Conservation (phyloP, 805 yeast genomes). For the Ogataea haglerorum region DNA sequence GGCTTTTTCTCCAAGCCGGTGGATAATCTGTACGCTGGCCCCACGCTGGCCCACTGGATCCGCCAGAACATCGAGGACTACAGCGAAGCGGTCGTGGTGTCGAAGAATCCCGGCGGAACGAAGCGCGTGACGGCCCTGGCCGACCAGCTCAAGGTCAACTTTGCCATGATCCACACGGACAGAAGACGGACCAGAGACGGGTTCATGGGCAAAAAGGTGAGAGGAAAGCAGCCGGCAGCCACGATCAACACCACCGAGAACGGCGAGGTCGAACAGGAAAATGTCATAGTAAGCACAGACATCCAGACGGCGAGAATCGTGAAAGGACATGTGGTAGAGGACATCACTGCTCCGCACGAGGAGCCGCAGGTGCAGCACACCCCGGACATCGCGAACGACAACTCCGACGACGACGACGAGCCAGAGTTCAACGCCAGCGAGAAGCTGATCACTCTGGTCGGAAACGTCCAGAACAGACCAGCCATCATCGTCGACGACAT, state of each 20-base stretch:
- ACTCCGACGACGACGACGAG: constrained; percentile 89
- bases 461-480: constrained; percentile 87
- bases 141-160: constrained; percentile 91
- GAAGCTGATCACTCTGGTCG: constrained; percentile 91
- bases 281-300: constrained; percentile 68
- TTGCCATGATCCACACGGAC: constrained; percentile 99
- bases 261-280: constrained; percentile 58
- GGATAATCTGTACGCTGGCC: constrained; percentile 94
- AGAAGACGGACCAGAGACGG: constrained; percentile 83
- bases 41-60: constrained; percentile 95
- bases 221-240: constrained; percentile 36
- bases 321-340: constrained; percentile 95
- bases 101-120: constrained; percentile 99
- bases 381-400: constrained; percentile 60
- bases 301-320: constrained; percentile 95
- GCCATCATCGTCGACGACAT: constrained; percentile 95
- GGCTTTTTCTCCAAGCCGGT: constrained; percentile 98
- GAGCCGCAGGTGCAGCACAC: constrained; percentile 23
- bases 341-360: constrained; percentile 36
- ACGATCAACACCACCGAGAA: constrained; percentile 33
- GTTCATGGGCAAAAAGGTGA: constrained; percentile 42
- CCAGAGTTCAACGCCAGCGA: constrained; percentile 61
- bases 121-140: constrained; percentile 97
- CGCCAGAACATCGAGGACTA: constrained; percentile 84
- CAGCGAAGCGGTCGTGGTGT: constrained; percentile 88